These are phyloP conservation scores for Strobilomyces confusus DNA, from an alignment of 768 basidiomycete species.

Conservation along the genomic window DNA sequence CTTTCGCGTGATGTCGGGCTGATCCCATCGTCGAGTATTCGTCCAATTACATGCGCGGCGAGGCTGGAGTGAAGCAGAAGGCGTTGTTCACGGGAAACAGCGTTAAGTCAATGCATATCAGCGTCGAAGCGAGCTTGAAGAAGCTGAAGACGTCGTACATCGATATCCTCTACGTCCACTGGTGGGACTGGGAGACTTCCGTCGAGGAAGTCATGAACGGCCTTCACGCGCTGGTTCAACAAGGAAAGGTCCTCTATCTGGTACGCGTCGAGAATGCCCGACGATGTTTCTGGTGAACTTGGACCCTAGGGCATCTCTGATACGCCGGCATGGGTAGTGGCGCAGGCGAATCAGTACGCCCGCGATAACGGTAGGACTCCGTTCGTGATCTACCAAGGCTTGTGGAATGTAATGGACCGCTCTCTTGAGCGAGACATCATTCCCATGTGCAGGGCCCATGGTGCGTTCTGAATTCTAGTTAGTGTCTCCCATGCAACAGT, in stretches of 20 bases:
- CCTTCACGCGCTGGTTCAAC: slow-evolving; percentile 39
- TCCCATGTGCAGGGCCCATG: slow-evolving; percentile 32
- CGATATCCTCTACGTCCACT: slow-evolving; percentile 55
- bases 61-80: slow-evolving; percentile 17
- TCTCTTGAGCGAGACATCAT: slow-evolving; percentile 54
- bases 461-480: slow-evolving; percentile 15
- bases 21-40: slow-evolving; percentile 18
- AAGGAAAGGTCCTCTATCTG: slow-evolving; percentile 44
- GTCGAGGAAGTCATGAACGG: slow-evolving; percentile 46
- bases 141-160: slow-evolving; percentile 59
- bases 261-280: slow-evolving; percentile 5
- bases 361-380: slow-evolving; percentile 44
- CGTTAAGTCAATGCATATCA: slow-evolving; percentile 32
- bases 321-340: slow-evolving; percentile 48
- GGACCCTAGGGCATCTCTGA: slow-evolving; percentile 37
- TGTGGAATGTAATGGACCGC: slow-evolving; percentile 41
- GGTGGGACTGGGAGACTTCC: slow-evolving; percentile 45
- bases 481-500: neutral
- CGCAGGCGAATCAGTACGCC: slow-evolving; percentile 49
- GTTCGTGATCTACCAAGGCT: slow-evolving; percentile 52
- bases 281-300: neutral
- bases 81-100: slow-evolving; percentile 36
- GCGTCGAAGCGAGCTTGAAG: slow-evolving; percentile 35
- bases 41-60: slow-evolving; percentile 14
- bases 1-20: neutral